Base-by-base conservation (phyloP, 163 green algal species). In the Prototheca wickerhamii region DNA sequence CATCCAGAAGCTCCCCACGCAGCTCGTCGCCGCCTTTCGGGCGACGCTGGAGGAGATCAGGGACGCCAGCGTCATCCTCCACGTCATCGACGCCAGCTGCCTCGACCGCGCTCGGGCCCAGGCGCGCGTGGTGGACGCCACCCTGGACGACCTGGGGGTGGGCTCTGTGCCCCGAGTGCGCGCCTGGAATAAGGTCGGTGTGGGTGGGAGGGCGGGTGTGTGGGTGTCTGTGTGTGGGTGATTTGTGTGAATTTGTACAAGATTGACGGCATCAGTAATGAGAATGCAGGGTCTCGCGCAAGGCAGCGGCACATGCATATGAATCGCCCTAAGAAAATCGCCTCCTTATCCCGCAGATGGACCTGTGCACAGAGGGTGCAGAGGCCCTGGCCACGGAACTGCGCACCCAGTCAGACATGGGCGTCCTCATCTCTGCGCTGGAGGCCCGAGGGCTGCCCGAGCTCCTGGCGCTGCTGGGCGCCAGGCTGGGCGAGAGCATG, bases 1-100 rank as follows among this genome's bases (percentile, higher is more conserved):
- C 80, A 98, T 99, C 55, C 92, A 98, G 78, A 97, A 98, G 76
- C 83, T 99, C 53, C 93, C 93, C 30, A 95, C 92, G 0, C 80
- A 98, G 77, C 81, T 96, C 43, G 78, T 98, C 18, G 89, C 88
- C 2, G 89, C 92, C 2, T 96, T 96, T 15, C 82, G 84, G 7
- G 89, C 89, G 10, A 96, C 89, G 8, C n/a, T 96, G 50, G 89
- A 96, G 65, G 87, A 95, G 58, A 87, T 94, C 44, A 68, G 61
- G 4, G 86, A 94, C 12, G 86, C 93, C 7, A 73, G 74, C 17
- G 60, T 98, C 62, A 62, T 98, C 25, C 60, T 98, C 65, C 92
- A 97, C 75, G n/a, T n/a, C n/a, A n/a, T n/a, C n/a, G n/a, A n/a
- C n/a, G n/a, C n/a, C n/a, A n/a, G n/a, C n/a, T n/a, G n/a, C n/a